A percentile compares a stretch with the other conserved stretches of the same genome.
Evolutionary conservation across 2,329 filamentous ascomycete species (phyloP).

Genomic region (Cordyceps javanica): DNA sequence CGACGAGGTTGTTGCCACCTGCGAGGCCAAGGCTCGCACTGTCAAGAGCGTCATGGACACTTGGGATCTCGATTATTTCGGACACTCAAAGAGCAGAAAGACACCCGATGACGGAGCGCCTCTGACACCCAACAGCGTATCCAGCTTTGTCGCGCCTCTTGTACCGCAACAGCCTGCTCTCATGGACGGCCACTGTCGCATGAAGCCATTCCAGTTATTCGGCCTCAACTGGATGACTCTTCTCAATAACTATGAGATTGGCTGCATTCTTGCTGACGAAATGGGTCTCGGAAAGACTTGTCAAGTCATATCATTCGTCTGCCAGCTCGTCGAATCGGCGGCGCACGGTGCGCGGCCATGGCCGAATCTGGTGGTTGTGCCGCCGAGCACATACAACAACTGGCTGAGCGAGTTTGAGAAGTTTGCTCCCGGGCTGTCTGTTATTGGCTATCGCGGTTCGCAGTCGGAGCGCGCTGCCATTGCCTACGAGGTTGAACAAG

Average conservation of each 20-base stretch:
- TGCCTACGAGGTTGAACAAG: conserved; percentile 57
- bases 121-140: conserved; percentile 35
- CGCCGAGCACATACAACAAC: conserved; percentile 89
- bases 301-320: conserved; percentile 88
- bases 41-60: conserved; percentile 40
- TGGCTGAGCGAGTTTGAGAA: conserved; percentile 87
- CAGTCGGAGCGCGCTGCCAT: conserved; percentile 63
- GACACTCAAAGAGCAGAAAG: conserved; percentile 29
- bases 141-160: conserved; percentile 35
- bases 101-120: conserved; percentile 31
- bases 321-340: conserved; percentile 66
- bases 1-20: conserved; percentile 71
- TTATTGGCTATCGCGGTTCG: conserved; percentile 64
- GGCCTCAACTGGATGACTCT: conserved; percentile 92
- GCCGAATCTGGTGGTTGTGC: conserved; percentile 82
- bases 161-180: conserved; percentile 61
- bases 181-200: conserved; percentile 68
- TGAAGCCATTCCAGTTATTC: conserved; percentile 92
- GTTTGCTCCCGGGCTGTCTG: conserved; percentile 72
- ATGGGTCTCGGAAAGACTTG: conserved; percentile 98
- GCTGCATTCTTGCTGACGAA: conserved; percentile 91
- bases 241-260: conserved; percentile 71
- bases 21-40: conserved; percentile 62
- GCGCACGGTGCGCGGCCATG: conserved; percentile 41
- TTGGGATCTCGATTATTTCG: conserved; percentile 45